These are phyloP conservation scores for Huiozyma sinensis DNA, from an alignment of 805 yeast species.

Conservation along the genomic window DNA sequence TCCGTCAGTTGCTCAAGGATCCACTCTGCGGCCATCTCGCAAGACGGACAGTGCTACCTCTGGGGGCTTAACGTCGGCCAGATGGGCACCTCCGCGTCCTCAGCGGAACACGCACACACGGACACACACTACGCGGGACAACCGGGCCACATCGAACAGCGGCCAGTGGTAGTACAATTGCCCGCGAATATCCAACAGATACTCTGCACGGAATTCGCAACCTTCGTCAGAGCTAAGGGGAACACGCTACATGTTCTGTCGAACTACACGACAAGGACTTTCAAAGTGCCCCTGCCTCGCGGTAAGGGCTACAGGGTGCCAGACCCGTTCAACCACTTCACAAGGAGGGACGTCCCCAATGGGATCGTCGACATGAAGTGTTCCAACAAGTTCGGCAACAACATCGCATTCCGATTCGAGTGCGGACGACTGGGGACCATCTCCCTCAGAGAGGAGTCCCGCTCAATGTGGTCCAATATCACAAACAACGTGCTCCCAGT, in stretches of 20 bases:
- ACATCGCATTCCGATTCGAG: conserved; percentile 40
- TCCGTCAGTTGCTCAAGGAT: conserved; percentile 55
- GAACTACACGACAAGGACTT: conserved; percentile 46
- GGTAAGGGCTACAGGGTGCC: conserved; percentile 16
- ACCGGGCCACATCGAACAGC: conserved; percentile 25
- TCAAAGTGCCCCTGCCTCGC: conserved; percentile 32
- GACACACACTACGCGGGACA: conserved; percentile 37
- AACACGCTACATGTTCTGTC: conserved; percentile 55
- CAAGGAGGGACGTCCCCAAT: conserved; percentile 18
- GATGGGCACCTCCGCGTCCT: conserved; percentile 37
- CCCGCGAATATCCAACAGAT: conserved; percentile 38
- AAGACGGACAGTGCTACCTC: conserved; percentile 37
- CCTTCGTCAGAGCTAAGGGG: conserved; percentile 48
- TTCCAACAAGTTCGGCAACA: conserved; percentile 29
- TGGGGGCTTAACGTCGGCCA: conserved; percentile 86
- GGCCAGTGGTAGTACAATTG: conserved; percentile 14
- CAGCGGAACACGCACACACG: conserved; percentile 29
- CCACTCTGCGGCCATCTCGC: conserved; percentile 51
- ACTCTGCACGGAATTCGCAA: conserved; percentile 55
- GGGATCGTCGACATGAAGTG: conserved; percentile 26
- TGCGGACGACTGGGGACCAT: conserved; percentile 47
- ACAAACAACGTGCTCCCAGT: conserved; percentile 36
- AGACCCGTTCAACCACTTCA: conserved; percentile 29
- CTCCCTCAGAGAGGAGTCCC: conserved; percentile 10
- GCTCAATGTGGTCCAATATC: conserved; percentile 27